Evolutionary conservation across 768 basidiomycete genomes (phyloP), one percentile per base, ranked within the genome.

Genomic region (Tulasnella calospora): DNA sequence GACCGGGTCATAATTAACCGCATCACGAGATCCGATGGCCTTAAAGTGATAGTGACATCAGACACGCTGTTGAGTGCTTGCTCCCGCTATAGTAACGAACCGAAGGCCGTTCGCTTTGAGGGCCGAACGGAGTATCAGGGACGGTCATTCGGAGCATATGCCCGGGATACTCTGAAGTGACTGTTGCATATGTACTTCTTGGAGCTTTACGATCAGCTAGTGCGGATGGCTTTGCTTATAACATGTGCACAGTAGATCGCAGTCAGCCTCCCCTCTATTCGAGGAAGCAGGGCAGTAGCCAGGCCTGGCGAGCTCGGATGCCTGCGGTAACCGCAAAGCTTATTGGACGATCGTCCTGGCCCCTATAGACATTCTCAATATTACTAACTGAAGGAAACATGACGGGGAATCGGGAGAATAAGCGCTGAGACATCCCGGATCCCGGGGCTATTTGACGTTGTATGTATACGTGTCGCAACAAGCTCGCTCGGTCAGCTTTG

Each of bases 391-490:
- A 33, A 67, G 61, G 61, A 23, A 67, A 13, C 61, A 19, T 15
- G 61, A 35, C 61, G 61, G 61, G 33, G 61, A 67, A 67, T 30
- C 61, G 61, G 61, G 33, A 67, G 61, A 67, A 67, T 40, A 40
- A 41, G 36, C 71, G 71, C 71, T 36, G 71, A 40, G 36, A 46
- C 44, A 72, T 27, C 36, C 23, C 33, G 30, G 71, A 72, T 27
- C 36, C 23, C 33, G 30, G 71, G 38, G 13, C 33, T 46, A 40
- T 70, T 57, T 67, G 76, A 51, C 51, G 71, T 36, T 78, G 46
- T 51, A 47, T 61, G 71, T 40, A 40, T 72, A 72, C 71, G 71
- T 72, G 71, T 72, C 71, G 38, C 71, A 46, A 36, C 71, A 33
- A 23, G 71, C 44, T 46, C 38, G 44, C 71, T 46, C 71, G 71